Base-by-base conservation (phyloP, 257 asterid genomes). In the Jaltomata sinuosa region DNA sequence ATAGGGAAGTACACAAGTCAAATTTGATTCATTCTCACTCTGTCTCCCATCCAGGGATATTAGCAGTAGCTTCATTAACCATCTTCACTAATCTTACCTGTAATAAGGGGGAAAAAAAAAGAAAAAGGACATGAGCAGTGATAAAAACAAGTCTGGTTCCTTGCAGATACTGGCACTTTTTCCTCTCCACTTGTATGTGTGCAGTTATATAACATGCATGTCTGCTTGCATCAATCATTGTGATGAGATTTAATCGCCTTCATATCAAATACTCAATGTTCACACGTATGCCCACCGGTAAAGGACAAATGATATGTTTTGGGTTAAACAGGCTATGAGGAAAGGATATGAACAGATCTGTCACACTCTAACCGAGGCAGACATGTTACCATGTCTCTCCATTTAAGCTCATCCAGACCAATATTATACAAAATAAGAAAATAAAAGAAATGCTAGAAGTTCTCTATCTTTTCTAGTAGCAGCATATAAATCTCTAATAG, bases 31-130 rank as follows among this genome's bases (percentile, higher is more conserved):
- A 57, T 50, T 49, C 81, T 86, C 87, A 90, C 77, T 81, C 36
- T 21, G 90, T 88, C 10, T 93, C 97, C 99, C 99, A 96, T 84
- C 87, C 88, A 21, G 99, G 99, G 84, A 94, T 92, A 88, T 94
- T 92, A 49, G 96, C 95, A 80, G 91, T 89, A 22, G 99, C 99
- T 90, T 96, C 99, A 18, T 96, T 96, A 83, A 94, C 98, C 71
- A 93, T 91, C 90, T 90, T 90, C 83, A 94, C 99, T 84, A 96
- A 97, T 88, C 93, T 91, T 89, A 94, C 98, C 98, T 96, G 92
- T 68, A 86, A 82, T 29, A 15, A 2, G 40, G 31, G 45, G 4
- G 3, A 42, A 8, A 19, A n/a, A n/a, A n/a, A 0, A 21, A 36
- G 14, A 16, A 27, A 31, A 3, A 36, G 3, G 1, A 49, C 18